Evolutionary conservation across 768 basidiomycete genomes (phyloP), one percentile per base, ranked within the genome.

Genomic region (Butyriboletus loyo): DNA sequence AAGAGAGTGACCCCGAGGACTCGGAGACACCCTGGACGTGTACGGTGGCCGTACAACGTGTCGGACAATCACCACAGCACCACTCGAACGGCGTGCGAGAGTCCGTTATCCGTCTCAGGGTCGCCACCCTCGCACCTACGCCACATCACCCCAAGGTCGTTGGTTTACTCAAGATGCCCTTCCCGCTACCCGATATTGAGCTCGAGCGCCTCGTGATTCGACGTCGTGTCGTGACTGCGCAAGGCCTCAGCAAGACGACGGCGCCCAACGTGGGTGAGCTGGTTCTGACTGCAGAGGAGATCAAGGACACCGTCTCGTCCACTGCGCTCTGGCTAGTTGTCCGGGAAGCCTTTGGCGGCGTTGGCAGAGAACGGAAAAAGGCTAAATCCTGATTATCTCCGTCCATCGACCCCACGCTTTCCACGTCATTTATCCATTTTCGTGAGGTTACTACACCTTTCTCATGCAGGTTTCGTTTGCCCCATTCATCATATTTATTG

Each of bases 141-240:
- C 95, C 94, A 22, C 94, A 98, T 66, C 95, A 98, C 69, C 95
- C 95, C 9, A 93, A 95, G 66, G 88, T 98, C 21, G 88, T 98
- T 38, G 87, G 86, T 34, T 84, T 94, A 73, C 78, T 98, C 60
- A 93, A 93, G 68, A 82, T 96, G 47, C 92, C 95, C 24, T 94
- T 88, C 72, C 87, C 91, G 0, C 78, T 97, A 1, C 87, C 92
- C 0, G 87, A 94, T 52, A 76, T 97, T 19, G 83, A 87, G 56
- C 77, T 95, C 21, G 84, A 87, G 60, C 71, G 67, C 44, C 73
- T 86, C 72, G 66, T 67, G 13, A 69, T 84, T 22, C 73, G 80
- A 31, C 80, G 77, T 57, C 75, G 88, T 42, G 63, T 77, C 42
- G 58, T 77, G 61, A 58, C 61, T 0, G 8, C 64, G 21, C 62